Percentiles rank a stretch among this genome's conserved stretches.
Conservation (phyloP, 805 yeast species). For the Hagleromyces aurorensis region DNA sequence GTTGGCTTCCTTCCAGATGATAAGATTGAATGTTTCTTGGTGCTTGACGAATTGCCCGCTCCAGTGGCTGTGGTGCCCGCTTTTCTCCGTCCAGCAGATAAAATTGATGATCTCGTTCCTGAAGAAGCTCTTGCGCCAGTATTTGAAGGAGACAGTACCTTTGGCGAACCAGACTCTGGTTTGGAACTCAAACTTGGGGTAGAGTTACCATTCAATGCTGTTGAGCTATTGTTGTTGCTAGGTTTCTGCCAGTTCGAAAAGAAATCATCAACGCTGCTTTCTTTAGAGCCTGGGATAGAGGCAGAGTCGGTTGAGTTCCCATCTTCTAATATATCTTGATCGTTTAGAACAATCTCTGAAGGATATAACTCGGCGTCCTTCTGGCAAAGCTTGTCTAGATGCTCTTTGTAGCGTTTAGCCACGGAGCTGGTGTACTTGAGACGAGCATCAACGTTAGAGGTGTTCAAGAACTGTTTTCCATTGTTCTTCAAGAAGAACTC, state of each 20-base stretch:
- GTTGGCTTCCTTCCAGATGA: conserved; percentile 55
- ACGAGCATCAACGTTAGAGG: conserved; percentile 48
- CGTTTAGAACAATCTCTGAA: conserved; percentile 51
- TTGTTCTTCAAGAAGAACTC: conserved; percentile 81
- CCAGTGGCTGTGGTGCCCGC: conserved; percentile 9
- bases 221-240: conserved; percentile 34
- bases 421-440: conserved; percentile 74
- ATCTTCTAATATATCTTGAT: conserved; percentile 16
- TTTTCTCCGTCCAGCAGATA: conserved; percentile 26
- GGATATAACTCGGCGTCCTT: conserved; percentile 67
- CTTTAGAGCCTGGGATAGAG: conserved; percentile 28
- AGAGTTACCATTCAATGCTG: conserved; percentile 13
- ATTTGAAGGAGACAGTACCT: conserved; percentile 17
- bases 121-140: conserved; percentile 14
- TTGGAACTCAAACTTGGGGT: conserved; percentile 21
- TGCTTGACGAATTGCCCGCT: conserved; percentile 19
- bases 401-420: conserved; percentile 76
- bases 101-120: conserved; percentile 19
- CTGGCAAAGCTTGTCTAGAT: conserved; percentile 58
- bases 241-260: conserved; percentile 90
- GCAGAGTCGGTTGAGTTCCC: conserved; percentile 23
- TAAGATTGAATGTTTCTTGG: conserved; percentile 38
- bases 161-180: conserved; percentile 31
- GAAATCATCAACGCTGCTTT: conserved; percentile 67
- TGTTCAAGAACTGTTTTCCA: conserved; percentile 58